Evolutionary conservation across 768 basidiomycete species (phyloP).

Genomic region (Lepiota brunneoincarnata): DNA sequence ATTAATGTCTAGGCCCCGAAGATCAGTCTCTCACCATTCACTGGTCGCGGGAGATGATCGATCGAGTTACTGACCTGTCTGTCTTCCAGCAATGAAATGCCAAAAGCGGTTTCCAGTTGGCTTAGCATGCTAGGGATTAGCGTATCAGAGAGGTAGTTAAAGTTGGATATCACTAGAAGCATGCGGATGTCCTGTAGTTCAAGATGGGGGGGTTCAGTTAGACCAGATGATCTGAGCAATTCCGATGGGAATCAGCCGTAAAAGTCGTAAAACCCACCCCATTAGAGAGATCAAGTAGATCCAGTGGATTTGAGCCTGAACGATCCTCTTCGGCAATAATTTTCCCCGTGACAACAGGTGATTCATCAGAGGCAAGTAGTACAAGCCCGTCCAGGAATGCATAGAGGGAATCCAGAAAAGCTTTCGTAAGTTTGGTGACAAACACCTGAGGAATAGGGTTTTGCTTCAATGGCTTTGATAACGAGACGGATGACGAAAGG

Average conservation of each 20-base stretch:
- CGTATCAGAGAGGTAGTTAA: conserved; percentile 66
- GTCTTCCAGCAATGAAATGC: conserved; percentile 69
- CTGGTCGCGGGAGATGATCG: conserved; percentile 3
- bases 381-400: conserved; percentile 86
- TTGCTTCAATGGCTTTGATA: conserved; percentile 55
- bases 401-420: conserved; percentile 85
- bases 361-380: conserved; percentile 72
- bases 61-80: conserved; percentile 44
- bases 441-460: conserved; percentile 62
- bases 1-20: conserved; percentile 54
- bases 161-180: conserved; percentile 87
- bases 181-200: conserved; percentile 73
- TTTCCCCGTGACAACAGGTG: conserved; percentile 42
- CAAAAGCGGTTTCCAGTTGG: conserved; percentile 77
- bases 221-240: not conserved
- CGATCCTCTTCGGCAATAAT: conserved; percentile 29
- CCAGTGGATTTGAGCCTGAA: conserved; percentile 46
- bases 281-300: conserved; percentile 59
- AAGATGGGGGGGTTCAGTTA: conserved; percentile 1
- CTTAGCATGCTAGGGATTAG: conserved; percentile 78
- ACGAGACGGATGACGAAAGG: conserved; percentile 39
- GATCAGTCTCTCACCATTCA: conserved; percentile 6
- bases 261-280: conserved; percentile 41
- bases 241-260: conserved; percentile 3
- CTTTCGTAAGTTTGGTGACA: conserved; percentile 70